Evolutionary conservation across 306 rosid species (phyloP), one percentile per base, ranked within the genome.

Genomic region (Styphnolobium japonicum): DNA sequence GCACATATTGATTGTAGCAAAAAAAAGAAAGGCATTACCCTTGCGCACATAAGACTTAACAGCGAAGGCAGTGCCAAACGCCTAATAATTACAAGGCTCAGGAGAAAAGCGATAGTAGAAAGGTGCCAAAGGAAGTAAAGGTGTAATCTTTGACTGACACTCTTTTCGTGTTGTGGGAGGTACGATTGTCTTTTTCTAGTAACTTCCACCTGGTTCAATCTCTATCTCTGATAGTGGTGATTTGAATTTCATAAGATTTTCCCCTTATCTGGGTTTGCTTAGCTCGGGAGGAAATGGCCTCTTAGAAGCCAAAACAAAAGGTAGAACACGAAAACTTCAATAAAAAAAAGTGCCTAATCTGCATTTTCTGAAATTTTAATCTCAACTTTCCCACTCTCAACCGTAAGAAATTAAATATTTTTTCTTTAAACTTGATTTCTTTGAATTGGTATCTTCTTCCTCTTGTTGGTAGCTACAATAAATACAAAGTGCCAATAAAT

Each of bases 121-220:
- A 80, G 75, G n/a, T 21, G 14, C 11, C 77, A 56, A 63, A 77
- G 55, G 39, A 46, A 34, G 67, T 37, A 51, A 76, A 76, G 73
- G 52, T 21, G 16, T 2, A 25, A 71, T 62, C 37, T 52, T 76
- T 62, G 33, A n/a, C 71, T 62, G 33, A n/a, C 71, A 1, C 51
- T 53, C 10, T 39, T 78, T 78, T 12, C 42, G 14, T 73, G 31
- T 34, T 31, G 11, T 5, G 19, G 15, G 11, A 25, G 58, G 10
- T 25, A 45, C 18, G 43, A 8, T 15, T 74, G 56, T 16, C 46
- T 37, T 84, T 78, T 77, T 67, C 67, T 68, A 48, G 42, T 1
- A n/a, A 33, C 73, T 82, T 76, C 46, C 77, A 69, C 67, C 3
- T 27, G 18, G n/a, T 75, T 68, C 72, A 55, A 33, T 42, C 8